phyloP scores from a whole-genome alignment of 345 rosid genomes.

The Ricinus communis region DNA sequence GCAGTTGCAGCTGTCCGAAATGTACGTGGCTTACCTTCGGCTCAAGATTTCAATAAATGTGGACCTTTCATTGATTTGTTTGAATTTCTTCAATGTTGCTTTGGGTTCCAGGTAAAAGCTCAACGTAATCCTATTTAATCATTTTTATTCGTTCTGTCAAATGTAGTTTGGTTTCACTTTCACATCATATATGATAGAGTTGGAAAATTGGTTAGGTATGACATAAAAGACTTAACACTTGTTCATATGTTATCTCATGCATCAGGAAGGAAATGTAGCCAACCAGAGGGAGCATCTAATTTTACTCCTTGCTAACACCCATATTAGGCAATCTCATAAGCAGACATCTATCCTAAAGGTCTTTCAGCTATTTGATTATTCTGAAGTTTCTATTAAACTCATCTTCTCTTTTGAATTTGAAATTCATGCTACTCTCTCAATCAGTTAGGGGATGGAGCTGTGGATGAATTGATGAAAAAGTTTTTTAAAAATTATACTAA shows the following conservation, averaged over 20 bases:
- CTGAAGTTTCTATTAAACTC: neutral
- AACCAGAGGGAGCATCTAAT: constrained; percentile 95
- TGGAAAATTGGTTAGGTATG: neutral
- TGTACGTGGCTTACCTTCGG: constrained; percentile 58
- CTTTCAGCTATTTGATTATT: constrained; percentile 21
- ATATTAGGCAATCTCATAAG: constrained; percentile 56
- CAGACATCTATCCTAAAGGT: constrained; percentile 58
- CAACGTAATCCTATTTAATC: constrained; percentile 1
- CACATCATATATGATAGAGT: neutral
- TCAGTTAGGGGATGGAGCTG: constrained; percentile 70
- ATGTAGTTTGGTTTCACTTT: neutral
- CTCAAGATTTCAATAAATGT: constrained; percentile 48
- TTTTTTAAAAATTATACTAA: constrained; percentile 81
- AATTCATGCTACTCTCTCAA: constrained; percentile 22
- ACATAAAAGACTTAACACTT: constrained; percentile 1
- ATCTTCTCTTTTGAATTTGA: constrained; percentile 18
- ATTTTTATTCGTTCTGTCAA: neutral
- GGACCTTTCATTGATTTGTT: constrained; percentile 61
- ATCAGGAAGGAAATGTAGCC: constrained; percentile 79
- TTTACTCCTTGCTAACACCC: constrained; percentile 76
- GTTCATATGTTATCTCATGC: constrained; percentile 12
- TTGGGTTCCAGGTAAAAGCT: constrained; percentile 81
- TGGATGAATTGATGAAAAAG: constrained; percentile 80
- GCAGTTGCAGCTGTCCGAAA: constrained; percentile 67
- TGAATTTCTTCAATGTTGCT: constrained; percentile 72